A percentile compares a stretch with the other conserved stretches of the same genome.
Evolutionary conservation across 345 rosid genomes (phyloP).

Genomic region (Lumnitzera littorea): DNA sequence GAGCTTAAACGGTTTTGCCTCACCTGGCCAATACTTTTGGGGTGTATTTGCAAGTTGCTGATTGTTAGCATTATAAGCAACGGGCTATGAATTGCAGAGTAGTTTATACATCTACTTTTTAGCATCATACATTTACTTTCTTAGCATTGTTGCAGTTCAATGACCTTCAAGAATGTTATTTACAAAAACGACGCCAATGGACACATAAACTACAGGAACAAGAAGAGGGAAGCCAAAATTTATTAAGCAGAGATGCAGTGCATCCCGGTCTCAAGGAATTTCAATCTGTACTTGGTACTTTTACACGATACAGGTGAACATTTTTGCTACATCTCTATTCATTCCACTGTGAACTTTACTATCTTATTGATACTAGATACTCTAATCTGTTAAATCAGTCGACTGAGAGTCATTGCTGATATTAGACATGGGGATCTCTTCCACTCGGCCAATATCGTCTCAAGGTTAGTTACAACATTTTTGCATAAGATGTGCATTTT

Average conservation of each 20-base stretch:
- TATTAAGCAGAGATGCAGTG: conserved; percentile 29
- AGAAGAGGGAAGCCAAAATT: conserved; percentile 25
- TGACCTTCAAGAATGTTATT: conserved; percentile 50
- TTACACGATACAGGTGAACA: conserved; percentile 47
- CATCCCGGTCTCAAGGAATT: conserved; percentile 45
- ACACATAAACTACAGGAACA: conserved; percentile 13
- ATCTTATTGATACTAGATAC: background rate
- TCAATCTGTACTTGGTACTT: conserved; percentile 34
- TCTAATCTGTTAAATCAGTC: conserved; percentile 28
- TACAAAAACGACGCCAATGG: conserved; percentile 39
- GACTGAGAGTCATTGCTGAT: conserved; percentile 50
- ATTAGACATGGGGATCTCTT: conserved; percentile 46
- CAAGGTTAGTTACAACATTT: conserved; percentile 34
- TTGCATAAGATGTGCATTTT: background rate
- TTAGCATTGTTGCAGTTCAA: conserved; percentile 29
- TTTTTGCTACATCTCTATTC: background rate
- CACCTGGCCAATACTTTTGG: too few relatives aligned
- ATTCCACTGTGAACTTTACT: conserved; percentile 5
- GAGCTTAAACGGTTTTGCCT: too few relatives aligned
- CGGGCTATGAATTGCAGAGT: too few relatives aligned
- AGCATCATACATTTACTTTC: background rate
- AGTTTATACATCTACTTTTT: too few relatives aligned
- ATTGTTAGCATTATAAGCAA: too few relatives aligned
- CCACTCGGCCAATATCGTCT: conserved; percentile 42
- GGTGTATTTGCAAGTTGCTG: too few relatives aligned